A percentile compares a stretch with the other conserved stretches of the same genome.
Conservation (phyloP, 2,329 filamentous ascomycete genomes). For the Trichoderma arundinaceum region DNA sequence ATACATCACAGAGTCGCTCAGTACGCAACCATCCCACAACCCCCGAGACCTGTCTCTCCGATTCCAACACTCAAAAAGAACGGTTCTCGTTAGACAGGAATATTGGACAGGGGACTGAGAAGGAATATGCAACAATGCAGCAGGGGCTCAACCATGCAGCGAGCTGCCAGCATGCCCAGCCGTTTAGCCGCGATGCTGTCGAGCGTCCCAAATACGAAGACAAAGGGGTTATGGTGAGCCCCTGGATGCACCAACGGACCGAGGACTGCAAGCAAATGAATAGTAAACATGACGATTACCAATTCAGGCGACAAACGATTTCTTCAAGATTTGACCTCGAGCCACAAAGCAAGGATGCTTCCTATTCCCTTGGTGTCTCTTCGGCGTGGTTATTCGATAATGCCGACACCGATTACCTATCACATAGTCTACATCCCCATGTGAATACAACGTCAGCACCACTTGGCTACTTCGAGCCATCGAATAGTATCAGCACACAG, state of each 20-base stretch:
- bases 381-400: not conserved
- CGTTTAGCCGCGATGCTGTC: not conserved
- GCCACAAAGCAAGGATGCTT: not conserved
- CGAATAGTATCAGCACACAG: not conserved
- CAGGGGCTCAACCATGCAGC: not conserved
- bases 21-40: not conserved
- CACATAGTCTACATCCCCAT: not conserved
- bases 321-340: not conserved
- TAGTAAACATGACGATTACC: not conserved
- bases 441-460: not conserved
- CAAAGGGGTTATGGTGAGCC: constrained; percentile 35
- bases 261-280: not conserved
- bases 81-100: not conserved
- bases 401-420: not conserved
- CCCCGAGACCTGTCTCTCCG: not conserved
- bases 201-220: constrained; percentile 33
- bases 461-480: not conserved
- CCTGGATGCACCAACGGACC: not conserved
- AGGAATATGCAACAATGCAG: not conserved
- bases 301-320: not conserved
- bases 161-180: not conserved
- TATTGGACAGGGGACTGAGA: not conserved
- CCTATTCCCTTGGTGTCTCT: not conserved
- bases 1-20: not conserved
- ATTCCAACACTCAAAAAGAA: not conserved